Conservation (phyloP, 768 basidiomycete species). For the Grammothele lineata region DNA sequence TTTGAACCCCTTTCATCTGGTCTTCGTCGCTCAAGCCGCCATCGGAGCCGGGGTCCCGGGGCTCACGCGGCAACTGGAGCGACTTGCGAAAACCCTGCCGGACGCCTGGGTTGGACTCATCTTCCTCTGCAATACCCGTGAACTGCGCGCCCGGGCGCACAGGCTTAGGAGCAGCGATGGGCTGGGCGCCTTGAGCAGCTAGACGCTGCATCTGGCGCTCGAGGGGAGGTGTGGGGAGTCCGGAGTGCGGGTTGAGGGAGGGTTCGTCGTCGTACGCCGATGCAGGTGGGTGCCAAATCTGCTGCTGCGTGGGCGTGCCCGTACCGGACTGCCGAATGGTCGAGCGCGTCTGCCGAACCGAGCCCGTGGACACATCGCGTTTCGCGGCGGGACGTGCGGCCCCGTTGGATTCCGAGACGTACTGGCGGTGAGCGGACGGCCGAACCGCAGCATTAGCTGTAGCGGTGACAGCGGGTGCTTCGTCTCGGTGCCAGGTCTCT, state of each 20-base stretch:
- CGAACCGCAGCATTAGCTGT: slow-evolving; percentile 6
- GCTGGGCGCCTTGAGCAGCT: neutral
- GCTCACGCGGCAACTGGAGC: slow-evolving; percentile 66
- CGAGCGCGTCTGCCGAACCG: slow-evolving; percentile 6
- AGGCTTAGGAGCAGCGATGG: slow-evolving; percentile 12
- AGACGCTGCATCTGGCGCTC: neutral
- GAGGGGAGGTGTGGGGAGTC: slow-evolving; percentile 16
- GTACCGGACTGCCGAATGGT: neutral
- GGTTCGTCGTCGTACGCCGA: slow-evolving; percentile 37
- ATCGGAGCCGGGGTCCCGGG: slow-evolving; percentile 53
- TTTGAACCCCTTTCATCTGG: slow-evolving; percentile 38
- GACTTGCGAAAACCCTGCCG: slow-evolving; percentile 63
- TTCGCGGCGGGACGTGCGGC: slow-evolving; percentile 1
- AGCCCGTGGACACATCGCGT: slow-evolving; percentile 8
- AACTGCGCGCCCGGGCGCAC: slow-evolving; percentile 11
- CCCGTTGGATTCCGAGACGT: slow-evolving; percentile 7
- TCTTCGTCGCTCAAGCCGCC: slow-evolving; percentile 57
- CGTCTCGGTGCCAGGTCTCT: slow-evolving; percentile 7
- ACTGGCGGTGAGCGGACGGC: slow-evolving; percentile 7
- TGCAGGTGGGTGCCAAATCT: slow-evolving; percentile 63
- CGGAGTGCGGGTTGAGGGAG: slow-evolving; percentile 26
- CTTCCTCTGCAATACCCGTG: slow-evolving; percentile 13
- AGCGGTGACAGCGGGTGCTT: neutral
- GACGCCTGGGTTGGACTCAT: slow-evolving; percentile 2
- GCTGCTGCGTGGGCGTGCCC: slow-evolving; percentile 23